A percentile compares a stretch with the other conserved stretches of the same genome.
These are phyloP conservation scores for Botrytis elliptica DNA, from an alignment of 2,329 filamentous ascomycete genomes.

Conservation along the genomic window DNA sequence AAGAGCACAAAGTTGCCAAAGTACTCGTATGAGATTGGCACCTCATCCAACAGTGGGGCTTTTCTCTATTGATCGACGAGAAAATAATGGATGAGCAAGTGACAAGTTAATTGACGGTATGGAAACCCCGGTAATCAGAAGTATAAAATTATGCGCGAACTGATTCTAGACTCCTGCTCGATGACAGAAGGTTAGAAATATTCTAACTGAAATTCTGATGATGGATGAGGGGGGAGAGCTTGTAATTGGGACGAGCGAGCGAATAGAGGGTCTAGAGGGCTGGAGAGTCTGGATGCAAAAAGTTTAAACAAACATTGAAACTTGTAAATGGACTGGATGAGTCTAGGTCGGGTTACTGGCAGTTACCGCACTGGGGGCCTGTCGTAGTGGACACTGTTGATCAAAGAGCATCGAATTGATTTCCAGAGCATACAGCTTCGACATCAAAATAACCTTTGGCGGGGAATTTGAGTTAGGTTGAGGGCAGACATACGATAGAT, in stretches of 20 bases:
- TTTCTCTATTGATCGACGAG: neutral
- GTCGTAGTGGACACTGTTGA: neutral
- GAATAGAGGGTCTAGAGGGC: slow-evolving; percentile 1
- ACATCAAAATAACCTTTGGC: neutral
- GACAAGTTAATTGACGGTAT: neutral
- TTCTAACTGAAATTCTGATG: neutral
- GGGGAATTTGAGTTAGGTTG: neutral
- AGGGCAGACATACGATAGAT: neutral
- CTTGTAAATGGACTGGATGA: neutral
- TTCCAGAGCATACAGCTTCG: neutral
- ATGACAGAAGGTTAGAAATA: slow-evolving; percentile 11
- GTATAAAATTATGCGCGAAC: slow-evolving; percentile 9
- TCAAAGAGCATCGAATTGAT: slow-evolving; percentile 6
- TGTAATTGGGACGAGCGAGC: neutral
- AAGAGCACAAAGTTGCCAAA: slow-evolving; percentile 1
- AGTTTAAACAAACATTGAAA: slow-evolving; percentile 11
- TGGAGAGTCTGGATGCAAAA: slow-evolving; percentile 5
- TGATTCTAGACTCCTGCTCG: slow-evolving; percentile 15
- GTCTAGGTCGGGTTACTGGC: slow-evolving; percentile 1
- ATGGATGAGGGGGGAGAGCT: neutral
- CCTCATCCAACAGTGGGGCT: slow-evolving; percentile 5
- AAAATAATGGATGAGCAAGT: neutral
- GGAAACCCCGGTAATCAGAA: slow-evolving; percentile 4
- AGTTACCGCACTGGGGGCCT: neutral
- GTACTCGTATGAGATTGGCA: slow-evolving; percentile 5